Evolutionary conservation across 345 rosid genomes (phyloP).

Genomic region (Combretum micranthum): DNA sequence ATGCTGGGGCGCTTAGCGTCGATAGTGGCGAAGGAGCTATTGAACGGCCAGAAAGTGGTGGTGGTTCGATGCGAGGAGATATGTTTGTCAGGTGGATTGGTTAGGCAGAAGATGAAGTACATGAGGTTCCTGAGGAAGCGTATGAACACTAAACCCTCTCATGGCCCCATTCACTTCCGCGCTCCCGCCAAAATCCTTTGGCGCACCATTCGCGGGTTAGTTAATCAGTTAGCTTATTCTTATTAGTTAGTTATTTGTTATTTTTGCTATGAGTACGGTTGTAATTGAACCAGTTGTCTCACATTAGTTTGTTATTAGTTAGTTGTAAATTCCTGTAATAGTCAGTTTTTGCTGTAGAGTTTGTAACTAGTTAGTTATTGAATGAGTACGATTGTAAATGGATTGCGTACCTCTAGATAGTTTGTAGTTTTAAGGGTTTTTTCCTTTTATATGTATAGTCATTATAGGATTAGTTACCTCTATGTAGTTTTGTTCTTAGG

Average conservation of each 20-base stretch:
- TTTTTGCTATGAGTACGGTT: too few relatives aligned
- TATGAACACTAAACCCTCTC: slow-evolving; percentile 95
- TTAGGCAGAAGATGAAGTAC: slow-evolving; percentile 92
- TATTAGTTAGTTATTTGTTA: background rate
- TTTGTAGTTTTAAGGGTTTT: too few relatives aligned
- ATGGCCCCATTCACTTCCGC: slow-evolving; percentile 88
- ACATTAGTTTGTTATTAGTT: too few relatives aligned
- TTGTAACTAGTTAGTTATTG: too few relatives aligned
- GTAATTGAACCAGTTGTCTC: too few relatives aligned
- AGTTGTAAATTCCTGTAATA: too few relatives aligned
- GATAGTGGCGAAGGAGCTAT: slow-evolving; percentile 65
- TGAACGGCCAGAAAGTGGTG: slow-evolving; percentile 80
- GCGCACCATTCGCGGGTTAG: slow-evolving; percentile 83
- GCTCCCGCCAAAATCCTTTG: slow-evolving; percentile 89
- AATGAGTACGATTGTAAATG: too few relatives aligned
- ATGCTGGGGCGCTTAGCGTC: slow-evolving; percentile 74
- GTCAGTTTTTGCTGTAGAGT: too few relatives aligned
- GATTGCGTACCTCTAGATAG: too few relatives aligned
- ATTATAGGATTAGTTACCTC: too few relatives aligned
- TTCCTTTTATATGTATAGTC: too few relatives aligned
- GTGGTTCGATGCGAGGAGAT: slow-evolving; percentile 84
- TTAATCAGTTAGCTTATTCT: background rate
- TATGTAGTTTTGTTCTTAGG: too few relatives aligned
- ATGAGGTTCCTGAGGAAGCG: slow-evolving; percentile 80
- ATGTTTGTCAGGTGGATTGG: slow-evolving; percentile 79